Conservation (phyloP, 208 protist species). For the Leishmania arabica region DNA sequence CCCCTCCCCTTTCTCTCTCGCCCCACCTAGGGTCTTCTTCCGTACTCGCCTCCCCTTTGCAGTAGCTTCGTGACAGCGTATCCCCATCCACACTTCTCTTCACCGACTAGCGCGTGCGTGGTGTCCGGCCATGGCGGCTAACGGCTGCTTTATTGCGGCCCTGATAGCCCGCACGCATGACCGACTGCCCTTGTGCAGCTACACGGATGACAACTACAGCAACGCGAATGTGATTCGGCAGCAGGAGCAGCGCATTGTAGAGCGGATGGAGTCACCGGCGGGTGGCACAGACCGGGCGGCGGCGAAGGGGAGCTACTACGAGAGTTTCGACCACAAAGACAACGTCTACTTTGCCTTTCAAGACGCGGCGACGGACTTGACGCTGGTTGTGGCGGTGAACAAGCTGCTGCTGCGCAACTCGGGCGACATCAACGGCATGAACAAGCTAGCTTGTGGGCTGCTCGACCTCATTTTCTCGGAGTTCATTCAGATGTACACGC, state of each 20-base stretch:
- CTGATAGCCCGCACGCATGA: conserved; percentile 87
- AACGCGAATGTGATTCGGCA: conserved; percentile 75
- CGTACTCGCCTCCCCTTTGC: too few relatives aligned
- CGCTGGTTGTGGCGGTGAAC: conserved; percentile 89
- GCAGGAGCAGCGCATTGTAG: conserved; percentile 85
- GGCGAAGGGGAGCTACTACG: conserved; percentile 81
- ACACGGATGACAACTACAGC: conserved; percentile 86
- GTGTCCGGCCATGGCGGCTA: conserved; percentile 58
- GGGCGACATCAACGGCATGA: conserved; percentile 69
- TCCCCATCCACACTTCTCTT: too few relatives aligned
- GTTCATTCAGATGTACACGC: conserved; percentile 66
- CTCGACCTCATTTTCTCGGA: conserved; percentile 81
- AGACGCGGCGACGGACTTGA: conserved; percentile 83
- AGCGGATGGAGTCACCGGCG: conserved; percentile 81
- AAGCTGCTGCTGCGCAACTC: conserved; percentile 87
- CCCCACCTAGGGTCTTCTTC: too few relatives aligned
- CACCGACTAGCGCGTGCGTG: not conserved
- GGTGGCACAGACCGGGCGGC: conserved; percentile 39
- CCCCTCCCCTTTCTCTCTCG: too few relatives aligned
- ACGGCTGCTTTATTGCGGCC: conserved; percentile 88
- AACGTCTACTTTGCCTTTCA: conserved; percentile 92
- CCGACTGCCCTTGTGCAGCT: conserved; percentile 80
- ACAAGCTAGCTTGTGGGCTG: conserved; percentile 83
- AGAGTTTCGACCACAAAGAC: conserved; percentile 91
- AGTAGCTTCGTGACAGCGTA: too few relatives aligned